Base-by-base conservation (phyloP, 2,329 filamentous ascomycete species). In the Aspergillus sp. region DNA sequence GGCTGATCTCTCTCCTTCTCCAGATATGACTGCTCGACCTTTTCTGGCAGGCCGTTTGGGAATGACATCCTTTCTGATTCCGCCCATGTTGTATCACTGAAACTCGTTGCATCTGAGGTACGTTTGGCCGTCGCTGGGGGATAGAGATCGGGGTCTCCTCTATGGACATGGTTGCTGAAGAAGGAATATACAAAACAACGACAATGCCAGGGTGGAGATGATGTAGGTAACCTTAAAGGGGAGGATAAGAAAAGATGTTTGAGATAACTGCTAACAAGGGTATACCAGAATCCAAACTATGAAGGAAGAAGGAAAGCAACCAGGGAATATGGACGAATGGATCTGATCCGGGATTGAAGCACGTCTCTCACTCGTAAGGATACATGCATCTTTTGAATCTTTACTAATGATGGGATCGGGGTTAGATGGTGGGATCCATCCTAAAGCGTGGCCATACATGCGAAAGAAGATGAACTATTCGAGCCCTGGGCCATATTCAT, bases 61-160 rank as follows among this genome's bases (percentile, higher is more conserved):
- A 50, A 42, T 27, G 43, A 33, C 19, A 19, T 19, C 5, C 49
- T 36, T 7, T 56, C 54, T 26, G 46, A 42, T 34, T 55, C 52
- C n/a, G 44, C 39, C 29, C 60, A 49, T 11, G 53, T 57, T 8
- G 45, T 33, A 33, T 53, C 52, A 27, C 50, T 59, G 2, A 49
- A 49, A 31, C 40, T 52, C 6, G 37, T 39, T 37, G 46, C 40
- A 5, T 30, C 40, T 10, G 41, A 43, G 5, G 45, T 44, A 44
- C 47, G 53, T 33, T 44, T 49, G 33, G 50, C 53, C 19, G 50
- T 31, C 19, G 19, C 19, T 12, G 51, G 49, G 5, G 54, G 6
- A 47, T 47, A 5, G 51, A 42, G 31, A 55, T 38, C 13, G 42
- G 40, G 19, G 13, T 46, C 37, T 54, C 33, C 27, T 53, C 48